phyloP scores from a whole-genome alignment of 176 grass and related monocot species.

The Oryza coarctata region DNA sequence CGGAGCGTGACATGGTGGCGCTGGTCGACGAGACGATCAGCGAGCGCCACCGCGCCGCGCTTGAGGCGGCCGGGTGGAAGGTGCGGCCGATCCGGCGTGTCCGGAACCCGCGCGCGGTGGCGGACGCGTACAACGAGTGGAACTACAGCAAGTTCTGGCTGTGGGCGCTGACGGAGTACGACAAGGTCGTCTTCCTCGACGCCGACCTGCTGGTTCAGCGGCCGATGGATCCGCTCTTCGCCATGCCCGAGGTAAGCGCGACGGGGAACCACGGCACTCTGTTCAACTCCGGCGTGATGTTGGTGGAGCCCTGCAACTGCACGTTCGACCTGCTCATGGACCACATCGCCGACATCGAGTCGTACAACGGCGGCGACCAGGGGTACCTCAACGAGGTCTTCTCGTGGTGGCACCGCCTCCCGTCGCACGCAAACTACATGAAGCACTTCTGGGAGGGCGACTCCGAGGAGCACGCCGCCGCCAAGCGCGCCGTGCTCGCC shows the following conservation, averaged over 20 bases:
- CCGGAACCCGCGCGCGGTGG: conserved; percentile 40
- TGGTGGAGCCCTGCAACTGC: conserved; percentile 59
- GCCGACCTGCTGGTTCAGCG: conserved; percentile 58
- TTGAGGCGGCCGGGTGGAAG: conserved; percentile 45
- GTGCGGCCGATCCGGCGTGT: conserved; percentile 27
- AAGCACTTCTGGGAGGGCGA: conserved; percentile 62
- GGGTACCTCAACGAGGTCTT: conserved; percentile 67
- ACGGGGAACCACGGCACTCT: conserved; percentile 43
- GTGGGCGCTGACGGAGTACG: conserved; percentile 53
- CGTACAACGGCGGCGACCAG: conserved; percentile 67
- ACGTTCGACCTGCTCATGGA: conserved; percentile 47
- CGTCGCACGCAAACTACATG: conserved; percentile 55
- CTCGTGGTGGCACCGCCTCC: conserved; percentile 63
- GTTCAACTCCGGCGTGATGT: conserved; percentile 64
- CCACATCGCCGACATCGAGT: conserved; percentile 44
- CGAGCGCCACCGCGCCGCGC: conserved; percentile 19
- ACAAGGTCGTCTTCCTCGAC: conserved; percentile 48
- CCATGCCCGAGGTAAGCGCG: conserved; percentile 44
- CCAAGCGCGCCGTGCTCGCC: conserved; percentile 24
- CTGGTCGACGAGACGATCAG: conserved; percentile 53
- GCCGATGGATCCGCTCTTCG: conserved; percentile 35
- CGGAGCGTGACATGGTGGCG: conserved; percentile 43
- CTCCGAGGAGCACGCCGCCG: conserved; percentile 26
- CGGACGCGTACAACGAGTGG: conserved; percentile 51
- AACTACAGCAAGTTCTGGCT: conserved; percentile 71